Evolutionary conservation across 192 early-diverging fungal genomes (phyloP).

Genomic region (Mortierella claussenii): DNA sequence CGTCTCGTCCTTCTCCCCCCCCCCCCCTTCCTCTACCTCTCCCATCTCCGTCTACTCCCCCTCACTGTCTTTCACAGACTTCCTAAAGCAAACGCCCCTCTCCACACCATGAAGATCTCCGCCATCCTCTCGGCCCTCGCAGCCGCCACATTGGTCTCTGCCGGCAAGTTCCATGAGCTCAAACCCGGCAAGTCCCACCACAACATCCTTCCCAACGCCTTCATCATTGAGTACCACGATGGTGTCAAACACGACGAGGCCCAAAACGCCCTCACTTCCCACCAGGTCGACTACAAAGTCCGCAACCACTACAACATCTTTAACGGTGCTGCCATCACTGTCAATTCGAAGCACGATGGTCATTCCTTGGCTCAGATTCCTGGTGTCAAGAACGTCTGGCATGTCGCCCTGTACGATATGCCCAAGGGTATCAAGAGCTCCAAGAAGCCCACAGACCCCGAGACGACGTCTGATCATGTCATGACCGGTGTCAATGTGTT

Average conservation of each 20-base stretch:
- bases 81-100: not conserved
- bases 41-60: slow-evolving; percentile 5
- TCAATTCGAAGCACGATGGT: slow-evolving; percentile 43
- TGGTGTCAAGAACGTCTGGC: slow-evolving; percentile 58
- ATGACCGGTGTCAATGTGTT: slow-evolving; percentile 56
- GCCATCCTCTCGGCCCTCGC: slow-evolving; percentile 41
- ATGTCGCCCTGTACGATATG: slow-evolving; percentile 43
- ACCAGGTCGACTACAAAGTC: slow-evolving; percentile 37
- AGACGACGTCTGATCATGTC: slow-evolving; percentile 46
- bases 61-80: slow-evolving; percentile 36
- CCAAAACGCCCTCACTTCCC: slow-evolving; percentile 26
- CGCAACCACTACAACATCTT: slow-evolving; percentile 60
- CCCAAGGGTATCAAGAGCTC: slow-evolving; percentile 33
- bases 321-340: slow-evolving; percentile 57
- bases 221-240: slow-evolving; percentile 41
- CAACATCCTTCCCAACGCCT: slow-evolving; percentile 21
- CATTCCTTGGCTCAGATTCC: slow-evolving; percentile 29
- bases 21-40: not conserved
- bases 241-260: slow-evolving; percentile 13
- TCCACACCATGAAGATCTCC: slow-evolving; percentile 31
- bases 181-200: not conserved
- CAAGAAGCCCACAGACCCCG: slow-evolving; percentile 18
- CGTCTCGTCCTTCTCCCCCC: no score
- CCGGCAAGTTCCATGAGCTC: slow-evolving; percentile 39
- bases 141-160: slow-evolving; percentile 48